Base-by-base conservation (phyloP, 257 asterid species). In the Solanum chmielewskii region DNA sequence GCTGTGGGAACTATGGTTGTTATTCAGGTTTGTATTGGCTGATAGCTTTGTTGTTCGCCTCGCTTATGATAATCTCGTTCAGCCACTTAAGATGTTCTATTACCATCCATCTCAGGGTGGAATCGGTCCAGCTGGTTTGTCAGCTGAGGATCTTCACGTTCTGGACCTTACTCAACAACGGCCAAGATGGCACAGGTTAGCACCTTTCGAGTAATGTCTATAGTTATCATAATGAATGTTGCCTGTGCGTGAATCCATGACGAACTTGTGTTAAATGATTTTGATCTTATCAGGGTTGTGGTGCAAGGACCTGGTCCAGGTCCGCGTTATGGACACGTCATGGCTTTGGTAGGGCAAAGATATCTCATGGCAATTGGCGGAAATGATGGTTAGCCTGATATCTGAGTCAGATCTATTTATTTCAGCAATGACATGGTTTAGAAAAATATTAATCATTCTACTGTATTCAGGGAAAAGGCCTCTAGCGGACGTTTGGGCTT, bases 241-340 rank as follows among this genome's bases (percentile, higher is more conserved):
- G 81, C 66, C 27, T 85, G 75, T 64, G 45, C 27, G 21, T 83
- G 15, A 84, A 74, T 74, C 41, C 52, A 74, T 10, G 81, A 75
- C 16, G 73, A 86, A 49, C 69, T 69, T n/a, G 59, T 85, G 70
- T 86, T 84, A 84, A 45, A 29, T 80, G 44, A n/a, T 84, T 83
- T 85, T 68, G 78, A 85, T 86, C 41, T 66, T 86, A 37, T 68
- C 52, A 96, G 99, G 94, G 99, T 97, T 91, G 99, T 96, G 86
- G 99, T 97, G 90, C 98, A 96, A 90, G 99, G 99, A 74, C 99
- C 98, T 78, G 99, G 99, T 84, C 99, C 99, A 64, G 99, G 99
- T 78, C 98, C 99, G 9, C 98, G 99, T 87, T 96, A 96, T 90
- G 99, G 99, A 81, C 99, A 97, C 92, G 99, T 97, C 88, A 97